A percentile compares a stretch with the other conserved stretches of the same genome.
These are phyloP conservation scores for Ophiostoma perfectum DNA, from an alignment of 2,329 filamentous ascomycete species.

Conservation along the genomic window DNA sequence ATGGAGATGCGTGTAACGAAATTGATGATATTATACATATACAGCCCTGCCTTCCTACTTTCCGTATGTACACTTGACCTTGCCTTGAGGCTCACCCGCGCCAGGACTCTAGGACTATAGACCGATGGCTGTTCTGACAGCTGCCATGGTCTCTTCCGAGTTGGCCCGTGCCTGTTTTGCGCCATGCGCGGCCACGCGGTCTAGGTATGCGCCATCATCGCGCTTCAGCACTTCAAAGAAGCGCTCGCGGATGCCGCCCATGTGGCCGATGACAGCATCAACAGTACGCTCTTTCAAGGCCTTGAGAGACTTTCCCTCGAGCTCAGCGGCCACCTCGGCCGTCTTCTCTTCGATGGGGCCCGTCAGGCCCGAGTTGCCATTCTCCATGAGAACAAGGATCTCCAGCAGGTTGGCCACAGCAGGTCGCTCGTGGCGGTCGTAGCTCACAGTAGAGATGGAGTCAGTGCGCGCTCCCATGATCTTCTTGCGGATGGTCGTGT, in stretches of 20 bases:
- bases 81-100: too few species aligned
- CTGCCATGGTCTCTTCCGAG: constrained; percentile 54
- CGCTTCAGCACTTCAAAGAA: constrained; percentile 48
- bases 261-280: constrained; percentile 48
- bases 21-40: not conserved
- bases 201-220: constrained; percentile 37
- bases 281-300: constrained; percentile 61
- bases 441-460: constrained; percentile 59
- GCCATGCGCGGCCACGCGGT: constrained; percentile 52
- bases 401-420: constrained; percentile 85
- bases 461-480: constrained; percentile 74
- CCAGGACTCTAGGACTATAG: constrained; percentile 31
- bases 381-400: constrained; percentile 63
- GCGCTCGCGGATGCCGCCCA: constrained; percentile 51
- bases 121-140: constrained; percentile 49
- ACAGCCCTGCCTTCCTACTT: not conserved
- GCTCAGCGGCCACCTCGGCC: constrained; percentile 26
- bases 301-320: constrained; percentile 43
- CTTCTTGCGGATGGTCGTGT: constrained; percentile 60
- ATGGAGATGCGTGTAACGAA: not conserved
- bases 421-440: constrained; percentile 63
- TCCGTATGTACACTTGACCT: not conserved
- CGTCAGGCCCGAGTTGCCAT: constrained; percentile 28
- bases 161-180: constrained; percentile 55
- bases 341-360: not conserved